Base-by-base conservation (phyloP, 495 filamentous ascomycete species). In the Talaromyces nanjingensis region DNA sequence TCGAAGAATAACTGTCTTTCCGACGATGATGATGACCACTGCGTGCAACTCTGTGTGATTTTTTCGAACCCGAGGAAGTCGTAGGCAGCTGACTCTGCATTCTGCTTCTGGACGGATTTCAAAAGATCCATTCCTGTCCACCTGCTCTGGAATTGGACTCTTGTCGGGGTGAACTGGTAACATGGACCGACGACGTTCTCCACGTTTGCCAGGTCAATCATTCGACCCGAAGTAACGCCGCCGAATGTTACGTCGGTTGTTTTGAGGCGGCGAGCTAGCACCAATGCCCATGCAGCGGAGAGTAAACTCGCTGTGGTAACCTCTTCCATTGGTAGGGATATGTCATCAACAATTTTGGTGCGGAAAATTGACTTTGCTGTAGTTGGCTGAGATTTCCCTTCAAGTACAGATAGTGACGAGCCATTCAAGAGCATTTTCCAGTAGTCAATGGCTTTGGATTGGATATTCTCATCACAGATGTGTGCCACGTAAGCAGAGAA, bases 211-310 rank as follows among this genome's bases (percentile, higher is more conserved):
- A 79, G 56, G 52, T 83, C 81, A n/a, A 83, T 64, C 4, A 72
- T 73, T 63, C 81, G 65, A 62, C 75, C 86, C 3, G 72, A 82
- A 2, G 81, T 82, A 4, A 89, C 83, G 56, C 80, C 72, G 45
- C 86, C 87, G 64, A 90, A 90, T 2, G 81, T 74, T 4, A 90
- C 76, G 63, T 90, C 87, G 0, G 63, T 34, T 1, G 67, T 75
- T 0, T 62, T 34, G 5, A 84, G 75, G 7, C 76, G 79, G 8
- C 80, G 82, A 12, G 86, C 80, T 4, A 90, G 77, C 1, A 81
- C 70, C 0, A 88, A 54, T 0, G 86, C 83, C 87, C 87, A 90
- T 0, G 86, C 84, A 0, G 86, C 85, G 0, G 83, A 86, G 4
- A 84, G 82, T 0, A 88, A 66, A 11, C 76, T 84, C 6, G 83